These are phyloP conservation scores for Aureobasidium sp. DNA, from an alignment of 2,329 filamentous ascomycete species.

Conservation along the genomic window DNA sequence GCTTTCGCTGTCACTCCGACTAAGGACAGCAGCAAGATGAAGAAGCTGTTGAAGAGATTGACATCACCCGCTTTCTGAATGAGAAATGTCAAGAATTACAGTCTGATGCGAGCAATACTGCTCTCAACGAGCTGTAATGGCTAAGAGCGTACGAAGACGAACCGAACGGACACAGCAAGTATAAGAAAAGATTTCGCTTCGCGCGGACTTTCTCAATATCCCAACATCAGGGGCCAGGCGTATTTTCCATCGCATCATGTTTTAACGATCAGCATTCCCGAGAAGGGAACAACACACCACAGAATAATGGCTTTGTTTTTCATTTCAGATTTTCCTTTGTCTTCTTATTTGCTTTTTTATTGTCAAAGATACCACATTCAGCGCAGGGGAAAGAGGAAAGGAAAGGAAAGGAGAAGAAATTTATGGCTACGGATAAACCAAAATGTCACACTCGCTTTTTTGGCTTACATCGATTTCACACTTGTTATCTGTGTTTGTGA, in stretches of 20 bases:
- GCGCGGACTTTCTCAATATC: background rate
- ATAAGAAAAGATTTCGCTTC: background rate
- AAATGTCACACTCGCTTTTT: constrained; percentile 7
- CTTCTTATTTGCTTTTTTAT: constrained; percentile 8
- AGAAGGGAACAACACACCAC: background rate
- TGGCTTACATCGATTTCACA: background rate
- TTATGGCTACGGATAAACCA: constrained; percentile 7
- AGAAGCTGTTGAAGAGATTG: constrained; percentile 13
- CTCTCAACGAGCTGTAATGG: background rate
- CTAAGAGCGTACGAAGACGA: background rate
- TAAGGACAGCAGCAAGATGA: constrained; percentile 5
- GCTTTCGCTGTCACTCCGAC: constrained; percentile 33
- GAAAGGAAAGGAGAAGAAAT: background rate
- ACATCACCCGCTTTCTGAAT: background rate
- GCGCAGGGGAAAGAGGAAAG: background rate
- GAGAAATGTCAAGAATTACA: background rate
- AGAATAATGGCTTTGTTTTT: constrained; percentile 5
- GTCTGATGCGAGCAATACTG: background rate
- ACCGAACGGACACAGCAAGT: background rate
- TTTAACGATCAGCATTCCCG: background rate
- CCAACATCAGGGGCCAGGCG: background rate
- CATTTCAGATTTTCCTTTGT: background rate
- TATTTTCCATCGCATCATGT: constrained; percentile 4
- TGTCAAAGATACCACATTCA: constrained; percentile 12
- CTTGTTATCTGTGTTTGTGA: background rate